Conservation (phyloP, 345 rosid genomes). For the Sisymbrium altissimum region DNA sequence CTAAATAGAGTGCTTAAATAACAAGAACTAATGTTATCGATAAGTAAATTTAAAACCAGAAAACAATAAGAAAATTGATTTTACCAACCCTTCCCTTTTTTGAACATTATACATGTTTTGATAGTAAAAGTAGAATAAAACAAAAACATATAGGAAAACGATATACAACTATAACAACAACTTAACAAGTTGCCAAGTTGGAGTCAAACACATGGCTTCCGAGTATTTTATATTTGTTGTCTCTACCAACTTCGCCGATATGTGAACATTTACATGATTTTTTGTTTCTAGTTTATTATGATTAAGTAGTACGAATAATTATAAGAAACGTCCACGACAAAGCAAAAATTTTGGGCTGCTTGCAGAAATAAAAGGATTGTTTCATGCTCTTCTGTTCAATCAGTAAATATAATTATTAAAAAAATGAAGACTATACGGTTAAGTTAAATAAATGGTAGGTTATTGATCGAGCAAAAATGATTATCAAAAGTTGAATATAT, state of each 20-base stretch:
- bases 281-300: background rate
- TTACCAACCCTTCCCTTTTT: too few relatives aligned
- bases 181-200: conserved; percentile 22
- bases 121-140: background rate
- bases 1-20: too few relatives aligned
- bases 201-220: conserved; percentile 18
- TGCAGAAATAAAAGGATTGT: background rate
- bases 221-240: background rate
- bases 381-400: background rate
- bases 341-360: background rate
- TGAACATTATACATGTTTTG: too few relatives aligned
- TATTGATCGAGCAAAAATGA: background rate
- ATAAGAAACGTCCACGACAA: too few relatives aligned
- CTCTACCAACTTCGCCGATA: conserved; percentile 25
- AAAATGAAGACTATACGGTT: background rate
- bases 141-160: background rate
- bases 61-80: too few relatives aligned
- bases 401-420: background rate
- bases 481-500: background rate
- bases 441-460: background rate
- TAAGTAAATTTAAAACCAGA: too few relatives aligned
- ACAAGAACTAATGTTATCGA: too few relatives aligned
- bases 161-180: background rate
- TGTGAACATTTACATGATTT: background rate
- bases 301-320: too few relatives aligned